These are phyloP conservation scores for Periconia sp. DNA, from an alignment of 2,329 filamentous ascomycete genomes.

Conservation along the genomic window DNA sequence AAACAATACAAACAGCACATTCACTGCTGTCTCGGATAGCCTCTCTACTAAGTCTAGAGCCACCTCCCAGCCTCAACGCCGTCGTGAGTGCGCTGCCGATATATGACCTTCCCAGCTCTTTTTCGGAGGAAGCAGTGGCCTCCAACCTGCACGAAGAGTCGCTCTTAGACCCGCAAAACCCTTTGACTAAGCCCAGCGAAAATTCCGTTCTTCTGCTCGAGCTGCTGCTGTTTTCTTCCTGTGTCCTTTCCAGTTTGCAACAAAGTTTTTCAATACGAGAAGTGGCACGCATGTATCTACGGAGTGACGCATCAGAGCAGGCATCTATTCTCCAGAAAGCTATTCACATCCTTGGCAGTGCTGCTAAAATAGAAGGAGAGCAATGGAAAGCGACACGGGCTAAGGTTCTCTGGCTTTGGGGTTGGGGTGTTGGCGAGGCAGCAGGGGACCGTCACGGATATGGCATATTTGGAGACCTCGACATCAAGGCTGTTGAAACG, in stretches of 20 bases:
- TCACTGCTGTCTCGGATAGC: slow-evolving; percentile 62
- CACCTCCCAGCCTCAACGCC: slow-evolving; percentile 52
- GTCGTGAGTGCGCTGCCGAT: slow-evolving; percentile 47
- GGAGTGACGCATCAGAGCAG: slow-evolving; percentile 67
- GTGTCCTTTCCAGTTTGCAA: slow-evolving; percentile 46
- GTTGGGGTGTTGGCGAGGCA: slow-evolving; percentile 60
- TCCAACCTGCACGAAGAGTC: slow-evolving; percentile 44
- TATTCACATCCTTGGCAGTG: slow-evolving; percentile 57
- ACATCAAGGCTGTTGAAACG: slow-evolving; percentile 64
- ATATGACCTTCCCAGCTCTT: slow-evolving; percentile 40
- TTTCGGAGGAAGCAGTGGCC: slow-evolving; percentile 33
- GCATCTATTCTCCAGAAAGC: slow-evolving; percentile 60
- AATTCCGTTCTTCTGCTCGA: slow-evolving; percentile 62
- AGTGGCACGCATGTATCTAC: slow-evolving; percentile 62
- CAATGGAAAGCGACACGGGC: slow-evolving; percentile 54
- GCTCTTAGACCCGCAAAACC: slow-evolving; percentile 62
- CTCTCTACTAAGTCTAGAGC: slow-evolving; percentile 62
- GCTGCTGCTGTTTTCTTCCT: slow-evolving; percentile 58
- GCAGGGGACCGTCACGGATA: slow-evolving; percentile 42
- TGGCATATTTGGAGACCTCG: slow-evolving; percentile 61
- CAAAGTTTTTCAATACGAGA: slow-evolving; percentile 45
- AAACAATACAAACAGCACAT: slow-evolving; percentile 63
- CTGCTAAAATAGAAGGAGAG: slow-evolving; percentile 62
- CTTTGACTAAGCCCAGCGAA: slow-evolving; percentile 63
- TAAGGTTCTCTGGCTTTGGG: slow-evolving; percentile 72